Base-by-base conservation (phyloP, 495 filamentous ascomycete species). In the Niebla homalea region DNA sequence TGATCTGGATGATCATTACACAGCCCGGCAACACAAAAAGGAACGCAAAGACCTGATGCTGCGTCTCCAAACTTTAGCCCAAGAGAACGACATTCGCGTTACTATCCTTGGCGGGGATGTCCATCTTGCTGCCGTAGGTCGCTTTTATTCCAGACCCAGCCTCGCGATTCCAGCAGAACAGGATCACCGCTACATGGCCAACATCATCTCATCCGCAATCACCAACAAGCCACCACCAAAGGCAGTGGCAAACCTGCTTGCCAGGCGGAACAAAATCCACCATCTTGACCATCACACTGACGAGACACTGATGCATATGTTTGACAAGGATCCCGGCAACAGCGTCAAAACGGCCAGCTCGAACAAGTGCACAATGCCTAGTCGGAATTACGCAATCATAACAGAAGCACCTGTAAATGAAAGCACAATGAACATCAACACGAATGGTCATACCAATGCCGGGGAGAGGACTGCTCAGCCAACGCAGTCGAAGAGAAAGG, bases 1-100 rank as follows among this genome's bases (percentile, higher is more conserved):
- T 60, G 90, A 96, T 58, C 71, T 96, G 16, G 89, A 95, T 60
- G 90, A 95, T 62, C 90, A 97, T 62, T 95, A 95, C 68, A 94
- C 87, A 23, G 88, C 90, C 12, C 78, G 80, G 26, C 87, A 87
- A 49, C 90, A 97, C 72, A 97, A 95, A 64, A 74, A 77, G 38
- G 90, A 96, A 70, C 82, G 90, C 40, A 81, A 80, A 53, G 67
- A 72, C 26, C 71, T 97, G 22, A 63, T 94, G 29, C 73, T 80
- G 39, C 76, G 83, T 21, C 75, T 95, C 20, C 89, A 96, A 61
- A 67, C 70, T 19, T 65, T 95, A 36, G 75, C 84, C 35, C 73
- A 79, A 43, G 70, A 78, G 52, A 79, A 85, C 68, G 82, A 77
- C 12, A 71, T 89, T 20, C 87, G 90, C 29, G 75, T 92, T 48